These are phyloP conservation scores for Moesziomyces antarcticus DNA, from an alignment of 1,284 basidiomycete genomes.

Conservation along the genomic window DNA sequence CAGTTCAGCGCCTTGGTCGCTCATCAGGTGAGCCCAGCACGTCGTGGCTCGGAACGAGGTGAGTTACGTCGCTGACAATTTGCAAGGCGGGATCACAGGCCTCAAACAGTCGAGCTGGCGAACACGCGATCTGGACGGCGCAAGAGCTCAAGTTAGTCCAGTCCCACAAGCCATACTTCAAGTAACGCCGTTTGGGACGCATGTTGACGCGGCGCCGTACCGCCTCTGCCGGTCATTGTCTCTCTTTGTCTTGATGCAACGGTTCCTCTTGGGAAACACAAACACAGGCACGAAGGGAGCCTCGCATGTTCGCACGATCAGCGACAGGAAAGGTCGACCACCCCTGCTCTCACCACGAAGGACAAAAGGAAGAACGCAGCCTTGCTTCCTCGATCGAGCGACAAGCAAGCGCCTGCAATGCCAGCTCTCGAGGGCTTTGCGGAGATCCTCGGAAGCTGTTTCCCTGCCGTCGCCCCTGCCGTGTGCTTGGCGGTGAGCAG, in stretches of 20 bases:
- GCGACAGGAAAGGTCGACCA: background rate
- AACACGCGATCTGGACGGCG: too few species aligned
- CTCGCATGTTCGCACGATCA: background rate
- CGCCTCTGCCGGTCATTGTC: too few species aligned
- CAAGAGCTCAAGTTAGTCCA: too few species aligned
- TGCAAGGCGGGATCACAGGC: too few species aligned
- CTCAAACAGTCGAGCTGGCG: too few species aligned
- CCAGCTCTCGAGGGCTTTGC: slow-evolving; percentile 6
- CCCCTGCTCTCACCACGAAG: background rate
- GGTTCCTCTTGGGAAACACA: too few species aligned
- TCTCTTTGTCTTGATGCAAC: too few species aligned
- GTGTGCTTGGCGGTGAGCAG: slow-evolving; percentile 8
- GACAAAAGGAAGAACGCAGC: background rate
- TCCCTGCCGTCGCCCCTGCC: slow-evolving; percentile 26
- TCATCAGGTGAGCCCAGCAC: slow-evolving; percentile 14
- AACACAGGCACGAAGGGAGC: background rate
- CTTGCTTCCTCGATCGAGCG: background rate
- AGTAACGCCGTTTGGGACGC: too few species aligned
- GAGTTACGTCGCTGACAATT: too few species aligned
- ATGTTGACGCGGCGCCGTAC: too few species aligned
- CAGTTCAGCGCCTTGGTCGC: slow-evolving; percentile 18
- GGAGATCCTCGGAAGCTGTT: slow-evolving; percentile 13
- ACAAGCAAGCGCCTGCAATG: background rate
- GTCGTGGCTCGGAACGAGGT: background rate
- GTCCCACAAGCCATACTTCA: too few species aligned